Evolutionary conservation across 2,329 filamentous ascomycete species (phyloP).

Genomic region (Ophiosphaerella herpotricha): DNA sequence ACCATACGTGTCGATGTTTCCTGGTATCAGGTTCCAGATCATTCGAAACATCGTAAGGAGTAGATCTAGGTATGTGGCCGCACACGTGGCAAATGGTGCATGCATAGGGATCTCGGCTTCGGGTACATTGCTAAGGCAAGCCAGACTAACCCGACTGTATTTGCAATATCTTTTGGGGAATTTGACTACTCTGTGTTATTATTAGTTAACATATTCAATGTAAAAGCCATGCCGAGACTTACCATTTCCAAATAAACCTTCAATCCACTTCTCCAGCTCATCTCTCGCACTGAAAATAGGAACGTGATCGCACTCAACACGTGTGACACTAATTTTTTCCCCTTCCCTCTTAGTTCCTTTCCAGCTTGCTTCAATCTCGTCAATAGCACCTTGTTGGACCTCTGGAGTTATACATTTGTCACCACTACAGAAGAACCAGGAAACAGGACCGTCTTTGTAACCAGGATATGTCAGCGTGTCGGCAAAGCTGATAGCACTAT

Average conservation of each 20-base stretch:
- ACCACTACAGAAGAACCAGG: constrained; percentile 47
- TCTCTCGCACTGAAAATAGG: constrained; percentile 33
- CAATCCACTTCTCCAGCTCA: constrained; percentile 33
- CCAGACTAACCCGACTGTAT: too few relatives aligned
- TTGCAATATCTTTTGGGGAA: too few relatives aligned
- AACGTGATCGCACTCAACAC: constrained; percentile 43
- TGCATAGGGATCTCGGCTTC: too few relatives aligned
- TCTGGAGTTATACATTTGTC: constrained; percentile 41
- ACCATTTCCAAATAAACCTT: constrained; percentile 10
- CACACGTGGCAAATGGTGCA: too few relatives aligned
- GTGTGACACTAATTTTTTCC: constrained; percentile 47
- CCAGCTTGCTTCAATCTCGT: constrained; percentile 42
- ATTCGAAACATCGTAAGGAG: too few relatives aligned
- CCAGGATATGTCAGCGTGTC: constrained; percentile 46
- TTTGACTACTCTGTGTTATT: too few relatives aligned
- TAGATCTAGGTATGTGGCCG: too few relatives aligned
- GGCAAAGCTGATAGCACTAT: constrained; percentile 44
- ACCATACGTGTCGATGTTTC: too few relatives aligned
- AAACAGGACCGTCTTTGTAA: constrained; percentile 49
- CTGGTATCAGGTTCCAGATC: too few relatives aligned
- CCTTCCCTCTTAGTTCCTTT: constrained; percentile 30
- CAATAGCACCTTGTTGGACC: constrained; percentile 40
- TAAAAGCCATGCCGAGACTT: too few relatives aligned
- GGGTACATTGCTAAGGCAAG: too few relatives aligned
- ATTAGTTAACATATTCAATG: too few relatives aligned